Conservation (phyloP, 768 basidiomycete species). For the Serendipita indica region DNA sequence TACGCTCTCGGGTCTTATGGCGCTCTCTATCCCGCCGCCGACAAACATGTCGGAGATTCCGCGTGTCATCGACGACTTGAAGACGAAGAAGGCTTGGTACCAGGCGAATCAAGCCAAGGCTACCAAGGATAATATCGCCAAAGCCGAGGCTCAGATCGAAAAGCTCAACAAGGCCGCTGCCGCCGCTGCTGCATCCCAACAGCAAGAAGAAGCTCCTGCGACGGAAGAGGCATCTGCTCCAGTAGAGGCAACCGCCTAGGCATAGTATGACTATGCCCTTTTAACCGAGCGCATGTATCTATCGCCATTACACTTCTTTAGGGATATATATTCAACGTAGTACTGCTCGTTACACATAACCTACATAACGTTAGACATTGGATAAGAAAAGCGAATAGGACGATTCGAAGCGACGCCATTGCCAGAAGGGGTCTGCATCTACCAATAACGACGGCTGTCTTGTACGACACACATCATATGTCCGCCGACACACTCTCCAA, state of each 20-base stretch:
- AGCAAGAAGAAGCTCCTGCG: not conserved
- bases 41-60: conserved; percentile 57
- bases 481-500: not conserved
- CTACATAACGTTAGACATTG: too few species aligned
- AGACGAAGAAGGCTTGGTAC: conserved; percentile 90
- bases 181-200: not conserved
- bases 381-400: too few species aligned
- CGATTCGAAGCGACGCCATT: too few species aligned
- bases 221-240: not conserved
- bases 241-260: not conserved
- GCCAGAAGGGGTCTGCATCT: too few species aligned
- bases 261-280: not conserved
- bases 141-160: conserved; percentile 62
- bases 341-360: too few species aligned
- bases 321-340: too few species aligned
- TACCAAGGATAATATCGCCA: conserved; percentile 65
- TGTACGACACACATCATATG: not conserved
- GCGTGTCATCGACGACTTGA: conserved; percentile 76
- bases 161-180: conserved; percentile 27
- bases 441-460: too few species aligned
- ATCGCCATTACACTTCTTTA: too few species aligned
- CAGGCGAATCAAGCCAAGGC: conserved; percentile 77
- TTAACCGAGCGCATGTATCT: not conserved
- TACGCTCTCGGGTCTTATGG: conserved; percentile 77
- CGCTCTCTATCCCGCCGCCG: conserved; percentile 83